Percentiles rank a stretch among this genome's conserved stretches.
These are phyloP conservation scores for Penicillium fimorum DNA, from an alignment of 495 filamentous ascomycete genomes.

Conservation along the genomic window DNA sequence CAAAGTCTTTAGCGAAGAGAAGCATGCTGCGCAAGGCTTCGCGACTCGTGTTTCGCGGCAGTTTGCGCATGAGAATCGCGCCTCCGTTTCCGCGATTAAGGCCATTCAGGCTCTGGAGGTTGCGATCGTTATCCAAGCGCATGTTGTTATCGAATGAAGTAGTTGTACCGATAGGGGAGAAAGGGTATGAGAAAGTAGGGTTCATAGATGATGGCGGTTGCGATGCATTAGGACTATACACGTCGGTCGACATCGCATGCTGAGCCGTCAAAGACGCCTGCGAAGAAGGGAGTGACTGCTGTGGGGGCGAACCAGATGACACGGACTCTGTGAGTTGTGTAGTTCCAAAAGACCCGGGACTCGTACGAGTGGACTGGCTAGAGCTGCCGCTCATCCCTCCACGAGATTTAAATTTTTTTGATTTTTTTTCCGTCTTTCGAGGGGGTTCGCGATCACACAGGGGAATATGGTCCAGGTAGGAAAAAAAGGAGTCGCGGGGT, in stretches of 20 bases:
- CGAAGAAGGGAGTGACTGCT: slow-evolving; percentile 37
- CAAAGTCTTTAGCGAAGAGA: slow-evolving; percentile 78
- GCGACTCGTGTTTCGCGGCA: slow-evolving; percentile 69
- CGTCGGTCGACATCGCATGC: slow-evolving; percentile 55
- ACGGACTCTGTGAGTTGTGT: slow-evolving; percentile 47
- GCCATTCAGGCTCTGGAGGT: slow-evolving; percentile 49
- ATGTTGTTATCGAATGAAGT: slow-evolving; percentile 48
- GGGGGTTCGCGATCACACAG: slow-evolving; percentile 19
- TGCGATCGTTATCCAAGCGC: slow-evolving; percentile 47
- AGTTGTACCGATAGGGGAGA: slow-evolving; percentile 45
- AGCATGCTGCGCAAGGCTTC: slow-evolving; percentile 79
- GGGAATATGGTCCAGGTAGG: not conserved
- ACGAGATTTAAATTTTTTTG: slow-evolving; percentile 21
- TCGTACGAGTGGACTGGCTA: slow-evolving; percentile 49
- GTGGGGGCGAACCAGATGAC: slow-evolving; percentile 48
- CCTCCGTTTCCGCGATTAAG: slow-evolving; percentile 40
- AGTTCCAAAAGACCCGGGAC: slow-evolving; percentile 48
- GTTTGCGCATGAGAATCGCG: slow-evolving; percentile 69
- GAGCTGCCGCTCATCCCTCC: slow-evolving; percentile 51
- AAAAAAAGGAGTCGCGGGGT: slow-evolving; percentile 20
- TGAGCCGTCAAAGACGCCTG: slow-evolving; percentile 47
- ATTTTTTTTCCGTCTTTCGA: slow-evolving; percentile 27
- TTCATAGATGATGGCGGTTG: slow-evolving; percentile 44
- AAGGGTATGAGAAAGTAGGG: slow-evolving; percentile 41
- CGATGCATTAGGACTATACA: slow-evolving; percentile 44